Base-by-base conservation (phyloP, 1,284 basidiomycete genomes). In the Thecaphora frezii region DNA sequence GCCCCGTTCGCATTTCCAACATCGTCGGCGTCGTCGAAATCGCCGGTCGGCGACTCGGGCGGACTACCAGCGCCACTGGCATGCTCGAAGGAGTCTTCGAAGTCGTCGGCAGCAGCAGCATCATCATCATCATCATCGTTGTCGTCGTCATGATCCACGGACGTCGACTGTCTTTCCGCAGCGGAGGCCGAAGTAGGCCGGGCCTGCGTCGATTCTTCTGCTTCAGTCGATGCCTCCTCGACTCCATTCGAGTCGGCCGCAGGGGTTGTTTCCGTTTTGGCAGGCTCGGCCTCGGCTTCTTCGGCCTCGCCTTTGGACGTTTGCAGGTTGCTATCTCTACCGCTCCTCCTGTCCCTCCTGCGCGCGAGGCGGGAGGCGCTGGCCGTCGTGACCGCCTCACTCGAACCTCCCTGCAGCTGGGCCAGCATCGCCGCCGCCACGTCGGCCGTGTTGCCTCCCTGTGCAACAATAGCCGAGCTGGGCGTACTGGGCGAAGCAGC, bases 391-490 rank as follows among this genome's bases (percentile, higher is more conserved):
- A 45, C 43, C 9, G 10, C 38, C 28, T 19, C 51, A 14, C n/a
- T 22, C 18, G 54, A 49, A 2, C 57, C 59, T n/a, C 72, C 73
- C 48, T 76, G 74, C 40, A 76, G 48, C 52, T 67, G 66, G 24
- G 72, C 72, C 23, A 76, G 60, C 74, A 76, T 76, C 10, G 66
- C 71, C 12, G 71, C 71, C 1, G 74, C 74, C 22, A 73, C 50
- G 28, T 73, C 70, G 16, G 66, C 68, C 2, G 73, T 73, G 30
- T 48, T 69, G 13, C 58, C 62, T 25, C 58, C 48, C 26, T 47
- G 38, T 1, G 41, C 42, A 3, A n/a, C 41, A 1, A 23, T 9
- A 14, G 28, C 19, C 19, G 62, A 51, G 28, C 8, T n/a, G 10
- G 26, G 4, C 5, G 24, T 18, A 9, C 42, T 40, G 2, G 30